These are phyloP conservation scores for Lichenothelia convexa DNA, from an alignment of 495 filamentous ascomycete genomes.

Conservation along the genomic window DNA sequence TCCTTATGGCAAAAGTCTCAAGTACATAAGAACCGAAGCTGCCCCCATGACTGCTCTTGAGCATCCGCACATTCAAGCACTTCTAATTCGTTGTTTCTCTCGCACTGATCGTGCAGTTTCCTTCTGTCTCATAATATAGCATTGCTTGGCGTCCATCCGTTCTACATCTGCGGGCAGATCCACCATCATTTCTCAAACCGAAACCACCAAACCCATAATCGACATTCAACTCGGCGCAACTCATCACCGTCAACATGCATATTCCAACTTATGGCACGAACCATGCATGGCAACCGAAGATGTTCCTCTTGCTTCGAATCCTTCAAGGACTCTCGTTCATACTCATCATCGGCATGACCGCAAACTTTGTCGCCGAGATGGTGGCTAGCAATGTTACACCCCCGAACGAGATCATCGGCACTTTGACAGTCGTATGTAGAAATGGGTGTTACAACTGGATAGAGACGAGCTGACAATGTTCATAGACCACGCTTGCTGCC, in stretches of 20 bases:
- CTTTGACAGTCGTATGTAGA: constrained; percentile 57
- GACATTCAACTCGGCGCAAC: too few species aligned
- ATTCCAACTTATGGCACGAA: constrained; percentile 45
- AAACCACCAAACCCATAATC: too few species aligned
- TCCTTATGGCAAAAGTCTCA: too few species aligned
- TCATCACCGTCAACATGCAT: constrained; percentile 32
- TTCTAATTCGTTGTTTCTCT: too few species aligned
- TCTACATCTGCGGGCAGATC: too few species aligned
- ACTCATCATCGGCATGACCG: constrained; percentile 58
- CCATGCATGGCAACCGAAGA: constrained; percentile 45
- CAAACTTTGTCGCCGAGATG: constrained; percentile 70
- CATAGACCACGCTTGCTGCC: constrained; percentile 52
- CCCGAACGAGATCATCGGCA: constrained; percentile 56
- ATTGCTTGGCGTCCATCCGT: too few species aligned
- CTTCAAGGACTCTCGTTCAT: constrained; percentile 58
- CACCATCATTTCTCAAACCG: too few species aligned
- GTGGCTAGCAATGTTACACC: constrained; percentile 41
- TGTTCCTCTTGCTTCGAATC: constrained; percentile 53
- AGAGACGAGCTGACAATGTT: neutral
- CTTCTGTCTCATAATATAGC: too few species aligned
- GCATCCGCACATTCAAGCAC: too few species aligned
- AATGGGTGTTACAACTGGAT: neutral
- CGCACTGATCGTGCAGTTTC: too few species aligned
- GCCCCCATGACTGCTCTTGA: too few species aligned
- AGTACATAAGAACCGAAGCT: too few species aligned